Evolutionary conservation across 306 rosid species (phyloP).

Genomic region (Dryas alaskensis): DNA sequence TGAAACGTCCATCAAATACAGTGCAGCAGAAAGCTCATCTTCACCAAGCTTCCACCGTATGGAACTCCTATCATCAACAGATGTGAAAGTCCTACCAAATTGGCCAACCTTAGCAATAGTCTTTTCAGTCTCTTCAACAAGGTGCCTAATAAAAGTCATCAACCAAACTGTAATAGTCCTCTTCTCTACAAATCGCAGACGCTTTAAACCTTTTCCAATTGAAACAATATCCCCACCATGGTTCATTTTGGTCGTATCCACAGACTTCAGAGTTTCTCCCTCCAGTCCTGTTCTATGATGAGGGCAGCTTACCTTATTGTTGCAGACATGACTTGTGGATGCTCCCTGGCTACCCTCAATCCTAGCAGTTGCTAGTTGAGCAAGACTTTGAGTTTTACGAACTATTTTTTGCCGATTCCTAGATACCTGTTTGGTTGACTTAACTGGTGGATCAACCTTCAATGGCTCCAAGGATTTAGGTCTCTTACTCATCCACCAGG

Average conservation of each 20-base stretch:
- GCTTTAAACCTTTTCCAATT: conserved; percentile 65
- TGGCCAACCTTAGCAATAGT: conserved; percentile 64
- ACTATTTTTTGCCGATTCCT: conserved; percentile 69
- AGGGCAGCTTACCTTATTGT: conserved; percentile 73
- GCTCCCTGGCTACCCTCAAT: conserved; percentile 99
- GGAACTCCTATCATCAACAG: conserved; percentile 60
- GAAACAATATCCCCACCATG: conserved; percentile 54
- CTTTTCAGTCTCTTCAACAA: conserved; percentile 68
- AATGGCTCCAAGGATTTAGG: conserved; percentile 56
- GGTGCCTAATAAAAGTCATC: conserved; percentile 54
- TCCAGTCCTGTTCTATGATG: conserved; percentile 67
- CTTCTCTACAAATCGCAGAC: conserved; percentile 74
- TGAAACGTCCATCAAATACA: conserved; percentile 71
- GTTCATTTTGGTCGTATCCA: conserved; percentile 47
- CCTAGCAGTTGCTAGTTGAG: conserved; percentile 85
- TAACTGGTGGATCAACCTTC: conserved; percentile 68
- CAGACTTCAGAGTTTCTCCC: conserved; percentile 55
- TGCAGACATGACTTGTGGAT: conserved; percentile 92
- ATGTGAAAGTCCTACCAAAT: conserved; percentile 57
- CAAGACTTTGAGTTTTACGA: conserved; percentile 82
- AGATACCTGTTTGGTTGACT: conserved; percentile 62
- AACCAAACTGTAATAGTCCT: conserved; percentile 73
- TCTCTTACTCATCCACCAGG: conserved; percentile 91
- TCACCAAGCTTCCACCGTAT: conserved; percentile 85
- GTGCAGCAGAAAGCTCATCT: conserved; percentile 74